phyloP scores from a whole-genome alignment of 805 yeast species.

The Sugiyamaella boreocaroliniensis region DNA sequence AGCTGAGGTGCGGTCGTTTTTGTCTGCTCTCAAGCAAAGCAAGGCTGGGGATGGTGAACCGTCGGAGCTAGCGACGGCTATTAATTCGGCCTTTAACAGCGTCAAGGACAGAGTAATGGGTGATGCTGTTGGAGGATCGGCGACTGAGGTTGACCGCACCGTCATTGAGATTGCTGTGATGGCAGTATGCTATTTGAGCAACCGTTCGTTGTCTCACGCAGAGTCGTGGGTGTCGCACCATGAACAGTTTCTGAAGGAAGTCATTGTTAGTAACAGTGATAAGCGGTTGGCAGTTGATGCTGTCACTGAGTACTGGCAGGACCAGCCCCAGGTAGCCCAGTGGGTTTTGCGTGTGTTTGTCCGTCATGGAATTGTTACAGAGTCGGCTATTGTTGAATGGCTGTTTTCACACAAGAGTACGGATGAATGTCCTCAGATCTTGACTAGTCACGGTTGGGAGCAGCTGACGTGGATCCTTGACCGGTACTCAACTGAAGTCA shows the following conservation, averaged over 20 bases:
- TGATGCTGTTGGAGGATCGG: slow-evolving; percentile 29
- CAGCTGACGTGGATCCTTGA: slow-evolving; percentile 7
- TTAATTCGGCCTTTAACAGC: slow-evolving; percentile 12
- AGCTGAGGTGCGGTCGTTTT: slow-evolving; percentile 33
- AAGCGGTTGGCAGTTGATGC: slow-evolving; percentile 45
- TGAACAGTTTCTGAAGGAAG: slow-evolving; percentile 31
- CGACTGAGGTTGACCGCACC: slow-evolving; percentile 37
- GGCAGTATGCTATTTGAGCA: slow-evolving; percentile 72
- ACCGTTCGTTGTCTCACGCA: slow-evolving; percentile 77
- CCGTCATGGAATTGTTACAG: slow-evolving; percentile 33
- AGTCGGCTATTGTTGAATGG: neutral
- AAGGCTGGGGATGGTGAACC: slow-evolving; percentile 9
- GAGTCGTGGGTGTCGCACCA: slow-evolving; percentile 46
- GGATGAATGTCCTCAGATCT: neutral
- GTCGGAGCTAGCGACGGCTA: neutral
- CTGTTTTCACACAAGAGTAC: neutral
- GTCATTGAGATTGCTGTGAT: slow-evolving; percentile 60
- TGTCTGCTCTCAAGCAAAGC: slow-evolving; percentile 29
- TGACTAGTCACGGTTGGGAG: slow-evolving; percentile 10
- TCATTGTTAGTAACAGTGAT: slow-evolving; percentile 23
- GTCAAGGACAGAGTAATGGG: slow-evolving; percentile 21
- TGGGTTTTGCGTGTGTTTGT: slow-evolving; percentile 50
- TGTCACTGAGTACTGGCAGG: slow-evolving; percentile 57
- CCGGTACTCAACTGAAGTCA: neutral
- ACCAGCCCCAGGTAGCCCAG: slow-evolving; percentile 58